Percentiles rank a stretch among this genome's conserved stretches.
Evolutionary conservation across 176 grass and related monocot genomes (phyloP).

Genomic region (Cymbopogon citratus): DNA sequence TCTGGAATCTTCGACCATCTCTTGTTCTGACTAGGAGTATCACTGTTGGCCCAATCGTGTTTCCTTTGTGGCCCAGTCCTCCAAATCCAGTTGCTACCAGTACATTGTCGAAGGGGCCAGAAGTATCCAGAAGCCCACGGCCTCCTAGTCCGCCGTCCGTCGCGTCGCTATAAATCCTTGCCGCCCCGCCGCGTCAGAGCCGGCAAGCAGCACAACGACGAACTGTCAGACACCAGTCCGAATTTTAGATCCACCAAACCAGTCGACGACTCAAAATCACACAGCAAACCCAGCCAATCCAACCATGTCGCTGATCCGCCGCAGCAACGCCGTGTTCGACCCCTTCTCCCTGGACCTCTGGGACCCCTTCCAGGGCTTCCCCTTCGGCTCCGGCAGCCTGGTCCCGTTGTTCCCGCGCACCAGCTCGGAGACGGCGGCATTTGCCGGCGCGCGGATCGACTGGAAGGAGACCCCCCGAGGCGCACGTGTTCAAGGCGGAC

Average conservation of each 20-base stretch:
- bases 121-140: not conserved
- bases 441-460: conserved; percentile 40
- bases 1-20: not conserved
- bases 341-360: conserved; percentile 65
- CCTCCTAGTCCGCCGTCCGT: not conserved
- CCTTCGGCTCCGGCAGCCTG: conserved; percentile 26
- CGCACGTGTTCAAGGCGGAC: conserved; percentile 61
- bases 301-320: conserved; percentile 45
- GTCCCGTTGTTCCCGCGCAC: not conserved
- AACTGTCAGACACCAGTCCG: not conserved
- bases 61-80: not conserved
- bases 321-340: conserved; percentile 63
- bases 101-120: not conserved
- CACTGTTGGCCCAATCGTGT: not conserved
- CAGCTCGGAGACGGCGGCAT: conserved; percentile 23
- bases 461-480: conserved; percentile 55
- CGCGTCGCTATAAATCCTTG: not conserved
- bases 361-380: conserved; percentile 49
- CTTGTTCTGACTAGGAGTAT: too few species aligned
- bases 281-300: not conserved
- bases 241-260: not conserved
- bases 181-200: not conserved
- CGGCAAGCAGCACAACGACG: not conserved
- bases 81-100: not conserved
- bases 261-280: not conserved